Evolutionary conservation across 2,329 filamentous ascomycete genomes (phyloP).

Genomic region (Incumbomyces lentus): DNA sequence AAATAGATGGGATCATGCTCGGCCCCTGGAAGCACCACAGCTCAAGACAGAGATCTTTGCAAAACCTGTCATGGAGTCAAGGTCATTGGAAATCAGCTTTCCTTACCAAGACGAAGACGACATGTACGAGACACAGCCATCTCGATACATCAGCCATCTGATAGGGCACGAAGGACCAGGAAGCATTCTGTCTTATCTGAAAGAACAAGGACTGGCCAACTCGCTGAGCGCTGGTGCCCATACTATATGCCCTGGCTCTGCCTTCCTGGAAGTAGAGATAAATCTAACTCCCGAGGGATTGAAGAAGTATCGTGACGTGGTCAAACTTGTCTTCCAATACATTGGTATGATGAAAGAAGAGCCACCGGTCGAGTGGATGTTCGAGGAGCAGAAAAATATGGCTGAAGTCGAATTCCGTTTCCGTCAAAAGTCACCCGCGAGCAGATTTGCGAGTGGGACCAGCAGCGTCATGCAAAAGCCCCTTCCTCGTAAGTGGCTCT

Average conservation of each 20-base stretch:
- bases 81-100: slow-evolving; percentile 70
- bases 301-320: slow-evolving; percentile 69
- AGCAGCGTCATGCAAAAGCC: slow-evolving; percentile 87
- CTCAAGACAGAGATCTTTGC: slow-evolving; percentile 66
- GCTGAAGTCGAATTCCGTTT: slow-evolving; percentile 92
- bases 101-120: slow-evolving; percentile 76
- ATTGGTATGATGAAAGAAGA: slow-evolving; percentile 72
- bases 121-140: slow-evolving; percentile 69
- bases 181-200: slow-evolving; percentile 82
- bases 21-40: slow-evolving; percentile 46
- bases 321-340: slow-evolving; percentile 82
- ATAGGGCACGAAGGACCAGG: slow-evolving; percentile 89
- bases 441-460: slow-evolving; percentile 74
- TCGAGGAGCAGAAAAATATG: slow-evolving; percentile 81
- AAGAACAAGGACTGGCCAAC: slow-evolving; percentile 83
- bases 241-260: slow-evolving; percentile 66
- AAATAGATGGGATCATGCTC: slow-evolving; percentile 55
- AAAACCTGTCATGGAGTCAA: slow-evolving; percentile 82
- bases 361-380: slow-evolving; percentile 83
- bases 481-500: slow-evolving; percentile 72
- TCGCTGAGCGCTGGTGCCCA: slow-evolving; percentile 67
- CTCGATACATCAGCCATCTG: slow-evolving; percentile 75
- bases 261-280: slow-evolving; percentile 69
- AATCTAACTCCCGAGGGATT: slow-evolving; percentile 76
- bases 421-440: slow-evolving; percentile 82